phyloP scores from a whole-genome alignment of 2,329 filamentous ascomycete genomes.

The Scytalidium lignicola region DNA sequence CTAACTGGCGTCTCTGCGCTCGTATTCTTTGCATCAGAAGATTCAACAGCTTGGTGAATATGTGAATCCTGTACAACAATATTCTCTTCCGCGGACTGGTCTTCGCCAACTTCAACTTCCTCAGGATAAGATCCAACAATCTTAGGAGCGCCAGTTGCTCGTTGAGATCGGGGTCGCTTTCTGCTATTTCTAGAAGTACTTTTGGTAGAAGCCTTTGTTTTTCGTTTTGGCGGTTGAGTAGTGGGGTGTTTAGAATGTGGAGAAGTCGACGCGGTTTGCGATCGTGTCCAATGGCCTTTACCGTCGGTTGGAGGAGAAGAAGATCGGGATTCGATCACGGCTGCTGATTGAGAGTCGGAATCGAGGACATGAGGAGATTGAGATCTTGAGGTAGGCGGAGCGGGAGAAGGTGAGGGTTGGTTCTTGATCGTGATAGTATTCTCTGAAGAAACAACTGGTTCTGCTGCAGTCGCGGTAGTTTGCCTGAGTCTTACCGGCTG shows the following conservation, averaged over 20 bases:
- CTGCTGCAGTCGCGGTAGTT: not conserved
- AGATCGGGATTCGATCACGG: constrained; percentile 1
- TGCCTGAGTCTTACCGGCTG: not conserved
- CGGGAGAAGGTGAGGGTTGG: not conserved
- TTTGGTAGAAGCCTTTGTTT: not conserved
- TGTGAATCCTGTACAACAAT: not conserved
- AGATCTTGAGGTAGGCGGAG: not conserved
- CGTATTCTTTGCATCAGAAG: not conserved
- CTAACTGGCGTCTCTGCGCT: not conserved
- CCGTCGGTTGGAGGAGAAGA: not conserved
- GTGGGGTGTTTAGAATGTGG: not conserved
- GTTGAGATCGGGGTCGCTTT: not conserved
- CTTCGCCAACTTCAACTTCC: not conserved
- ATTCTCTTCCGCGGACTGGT: not conserved
- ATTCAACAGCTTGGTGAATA: not conserved
- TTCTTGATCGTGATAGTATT: not conserved
- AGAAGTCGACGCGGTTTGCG: not conserved
- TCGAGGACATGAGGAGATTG: not conserved
- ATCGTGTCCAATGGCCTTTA: not conserved
- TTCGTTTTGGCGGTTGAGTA: not conserved
- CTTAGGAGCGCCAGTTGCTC: not conserved
- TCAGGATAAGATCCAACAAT: not conserved
- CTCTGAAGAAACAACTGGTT: not conserved
- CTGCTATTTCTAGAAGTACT: not conserved
- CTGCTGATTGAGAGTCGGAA: constrained; percentile 1